Percentiles rank a stretch among this genome's conserved stretches.
Conservation (phyloP, 352 stramenopile species). For the Phytophthora uliginosa region DNA sequence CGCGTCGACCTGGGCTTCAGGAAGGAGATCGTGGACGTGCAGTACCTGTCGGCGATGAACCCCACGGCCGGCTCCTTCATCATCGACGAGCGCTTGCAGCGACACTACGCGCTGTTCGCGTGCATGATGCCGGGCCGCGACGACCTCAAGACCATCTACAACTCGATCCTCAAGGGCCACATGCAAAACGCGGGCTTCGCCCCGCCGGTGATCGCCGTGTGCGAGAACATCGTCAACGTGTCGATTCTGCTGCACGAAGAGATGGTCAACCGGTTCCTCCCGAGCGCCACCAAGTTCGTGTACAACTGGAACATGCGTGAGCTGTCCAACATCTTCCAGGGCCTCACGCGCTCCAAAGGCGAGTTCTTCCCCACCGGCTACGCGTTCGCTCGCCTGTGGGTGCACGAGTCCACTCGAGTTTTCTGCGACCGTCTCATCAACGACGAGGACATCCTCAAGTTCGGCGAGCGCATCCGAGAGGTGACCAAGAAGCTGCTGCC, state of each 20-base stretch:
- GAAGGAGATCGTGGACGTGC: constrained; percentile 98
- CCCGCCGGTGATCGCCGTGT: constrained; percentile 64
- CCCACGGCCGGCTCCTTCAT: constrained; percentile 97
- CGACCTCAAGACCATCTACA: constrained; percentile 97
- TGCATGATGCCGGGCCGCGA: constrained; percentile 96
- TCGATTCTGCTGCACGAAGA: constrained; percentile 94
- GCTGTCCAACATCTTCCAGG: constrained; percentile 98
- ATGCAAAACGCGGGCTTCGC: constrained; percentile 90
- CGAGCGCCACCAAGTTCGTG: constrained; percentile 98
- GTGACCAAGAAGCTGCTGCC: constrained; percentile 94
- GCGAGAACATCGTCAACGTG: constrained; percentile 92
- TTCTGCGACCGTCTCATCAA: constrained; percentile 98
- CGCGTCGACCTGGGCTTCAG: constrained; percentile 95
- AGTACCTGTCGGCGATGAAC: constrained; percentile 98
- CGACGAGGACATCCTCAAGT: constrained; percentile 95
- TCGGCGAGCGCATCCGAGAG: constrained; percentile 93
- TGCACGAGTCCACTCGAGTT: constrained; percentile 98
- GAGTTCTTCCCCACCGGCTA: constrained; percentile 93
- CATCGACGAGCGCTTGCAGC: constrained; percentile 97
- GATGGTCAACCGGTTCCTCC: constrained; percentile 96
- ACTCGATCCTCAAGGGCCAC: constrained; percentile 96
- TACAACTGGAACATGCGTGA: constrained; percentile 99
- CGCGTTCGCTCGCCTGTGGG: constrained; percentile 94
- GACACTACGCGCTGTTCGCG: constrained; percentile 97
- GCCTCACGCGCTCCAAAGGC: constrained; percentile 92